These are phyloP conservation scores for Pleodorina starrii DNA, from an alignment of 139 green algal species.

Conservation along the genomic window DNA sequence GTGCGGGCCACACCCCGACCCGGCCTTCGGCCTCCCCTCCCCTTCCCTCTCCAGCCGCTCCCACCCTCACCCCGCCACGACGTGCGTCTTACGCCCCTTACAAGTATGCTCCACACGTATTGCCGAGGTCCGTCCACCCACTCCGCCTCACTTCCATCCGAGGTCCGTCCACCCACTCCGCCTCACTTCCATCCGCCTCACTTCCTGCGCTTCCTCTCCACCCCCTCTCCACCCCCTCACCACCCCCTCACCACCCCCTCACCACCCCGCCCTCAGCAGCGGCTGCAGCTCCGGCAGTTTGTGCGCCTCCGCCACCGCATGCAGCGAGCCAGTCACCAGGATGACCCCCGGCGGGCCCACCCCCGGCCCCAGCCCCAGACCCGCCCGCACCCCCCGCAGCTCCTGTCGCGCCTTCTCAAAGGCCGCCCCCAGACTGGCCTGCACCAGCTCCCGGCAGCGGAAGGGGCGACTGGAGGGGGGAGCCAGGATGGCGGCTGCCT, in stretches of 20 bases:
- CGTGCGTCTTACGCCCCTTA: no score
- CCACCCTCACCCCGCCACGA: no score
- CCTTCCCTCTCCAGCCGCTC: no score
- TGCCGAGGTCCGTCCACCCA: not conserved
- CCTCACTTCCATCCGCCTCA: not conserved
- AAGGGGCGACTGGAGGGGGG: not conserved
- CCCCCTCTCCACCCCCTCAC: not conserved
- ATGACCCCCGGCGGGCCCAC: slow-evolving; percentile 59
- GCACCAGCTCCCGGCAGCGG: slow-evolving; percentile 77
- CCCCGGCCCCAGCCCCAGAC: not conserved
- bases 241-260: not conserved
- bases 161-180: not conserved
- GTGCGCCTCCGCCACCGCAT: slow-evolving; percentile 73
- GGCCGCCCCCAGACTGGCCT: slow-evolving; percentile 75
- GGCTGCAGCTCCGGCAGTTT: slow-evolving; percentile 27
- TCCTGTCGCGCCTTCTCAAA: slow-evolving; percentile 74
- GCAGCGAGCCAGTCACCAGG: slow-evolving; percentile 81
- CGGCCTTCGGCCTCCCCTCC: no score
- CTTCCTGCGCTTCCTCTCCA: not conserved
- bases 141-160: not conserved
- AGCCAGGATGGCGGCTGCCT: slow-evolving; percentile 70
- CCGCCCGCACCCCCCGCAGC: slow-evolving; percentile 72
- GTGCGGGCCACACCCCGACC: no score
- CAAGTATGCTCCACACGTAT: no score
- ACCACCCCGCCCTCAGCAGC: not conserved